Evolutionary conservation across 176 grass and related monocot species (phyloP).

Genomic region (Carex kokanica): DNA sequence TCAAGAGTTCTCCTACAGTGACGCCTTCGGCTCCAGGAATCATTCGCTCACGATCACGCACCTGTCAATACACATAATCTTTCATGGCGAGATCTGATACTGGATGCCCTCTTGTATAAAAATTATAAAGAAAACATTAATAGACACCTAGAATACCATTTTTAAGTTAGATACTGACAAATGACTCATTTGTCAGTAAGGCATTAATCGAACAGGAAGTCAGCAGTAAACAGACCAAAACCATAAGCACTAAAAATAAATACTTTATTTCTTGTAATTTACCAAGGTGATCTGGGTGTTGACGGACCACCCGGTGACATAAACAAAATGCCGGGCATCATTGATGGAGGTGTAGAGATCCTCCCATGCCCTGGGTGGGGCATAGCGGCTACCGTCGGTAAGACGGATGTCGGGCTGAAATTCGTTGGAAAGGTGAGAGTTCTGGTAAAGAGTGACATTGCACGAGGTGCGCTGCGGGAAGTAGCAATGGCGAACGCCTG

Average conservation of each 20-base stretch:
- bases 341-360: conserved; percentile 57
- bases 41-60: conserved; percentile 58
- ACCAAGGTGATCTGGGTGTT: conserved; percentile 26
- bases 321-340: conserved; percentile 67
- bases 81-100: not conserved
- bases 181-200: not conserved
- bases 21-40: conserved; percentile 49
- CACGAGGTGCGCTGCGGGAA: conserved; percentile 57
- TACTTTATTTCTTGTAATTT: not conserved
- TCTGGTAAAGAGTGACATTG: conserved; percentile 66
- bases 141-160: not conserved
- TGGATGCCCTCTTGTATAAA: not conserved
- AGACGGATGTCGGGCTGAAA: conserved; percentile 47
- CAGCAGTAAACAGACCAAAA: not conserved
- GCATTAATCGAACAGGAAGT: not conserved
- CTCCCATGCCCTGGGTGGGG: conserved; percentile 58
- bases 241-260: not conserved
- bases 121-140: not conserved
- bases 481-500: conserved; percentile 40
- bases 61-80: not conserved
- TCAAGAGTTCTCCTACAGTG: conserved; percentile 66
- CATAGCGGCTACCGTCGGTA: conserved; percentile 30
- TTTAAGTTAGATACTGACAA: not conserved
- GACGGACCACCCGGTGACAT: conserved; percentile 76
- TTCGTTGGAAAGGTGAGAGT: conserved; percentile 51